Conservation (phyloP, 2,329 filamentous ascomycete genomes). For the Sporothrix brasiliensis region DNA sequence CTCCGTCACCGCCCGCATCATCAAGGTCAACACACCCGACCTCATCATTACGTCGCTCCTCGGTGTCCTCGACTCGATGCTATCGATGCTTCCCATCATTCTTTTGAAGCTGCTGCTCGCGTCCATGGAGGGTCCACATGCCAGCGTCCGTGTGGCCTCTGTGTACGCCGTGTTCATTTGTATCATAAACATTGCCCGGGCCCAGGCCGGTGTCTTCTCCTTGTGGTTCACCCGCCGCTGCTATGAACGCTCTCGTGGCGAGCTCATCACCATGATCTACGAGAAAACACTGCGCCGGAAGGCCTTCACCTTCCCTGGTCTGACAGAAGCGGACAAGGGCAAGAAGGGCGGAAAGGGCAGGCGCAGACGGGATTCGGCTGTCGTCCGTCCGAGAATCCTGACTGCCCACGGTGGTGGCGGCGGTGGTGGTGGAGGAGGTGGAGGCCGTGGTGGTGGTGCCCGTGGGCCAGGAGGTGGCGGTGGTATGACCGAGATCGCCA, state of each 20-base stretch:
- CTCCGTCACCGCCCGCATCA: slow-evolving; percentile 68
- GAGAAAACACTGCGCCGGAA: slow-evolving; percentile 67
- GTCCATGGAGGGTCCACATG: slow-evolving; percentile 60
- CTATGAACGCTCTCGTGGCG: slow-evolving; percentile 82
- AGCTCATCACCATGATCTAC: slow-evolving; percentile 72
- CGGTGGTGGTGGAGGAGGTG: slow-evolving; percentile 17
- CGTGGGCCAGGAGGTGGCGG: slow-evolving; percentile 29
- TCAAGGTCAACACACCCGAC: slow-evolving; percentile 79
- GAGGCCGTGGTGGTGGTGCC: slow-evolving; percentile 21
- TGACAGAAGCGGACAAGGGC: slow-evolving; percentile 39
- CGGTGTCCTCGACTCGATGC: slow-evolving; percentile 62
- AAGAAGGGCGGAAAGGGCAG: slow-evolving; percentile 39
- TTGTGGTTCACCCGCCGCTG: slow-evolving; percentile 82
- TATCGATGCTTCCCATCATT: slow-evolving; percentile 63
- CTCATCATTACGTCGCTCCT: slow-evolving; percentile 68
- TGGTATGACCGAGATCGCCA: slow-evolving; percentile 26
- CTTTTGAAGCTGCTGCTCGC: slow-evolving; percentile 72
- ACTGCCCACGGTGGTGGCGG: slow-evolving; percentile 13
- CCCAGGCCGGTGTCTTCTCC: slow-evolving; percentile 68
- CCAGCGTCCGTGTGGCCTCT: slow-evolving; percentile 59
- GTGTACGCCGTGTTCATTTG: slow-evolving; percentile 68
- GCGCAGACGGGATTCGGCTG: slow-evolving; percentile 32
- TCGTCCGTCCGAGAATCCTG: slow-evolving; percentile 13
- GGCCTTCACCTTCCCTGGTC: slow-evolving; percentile 60
- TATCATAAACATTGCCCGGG: slow-evolving; percentile 60